Evolutionary conservation across 2,329 filamentous ascomycete genomes (phyloP).

Genomic region (Penicillium brasilianum): DNA sequence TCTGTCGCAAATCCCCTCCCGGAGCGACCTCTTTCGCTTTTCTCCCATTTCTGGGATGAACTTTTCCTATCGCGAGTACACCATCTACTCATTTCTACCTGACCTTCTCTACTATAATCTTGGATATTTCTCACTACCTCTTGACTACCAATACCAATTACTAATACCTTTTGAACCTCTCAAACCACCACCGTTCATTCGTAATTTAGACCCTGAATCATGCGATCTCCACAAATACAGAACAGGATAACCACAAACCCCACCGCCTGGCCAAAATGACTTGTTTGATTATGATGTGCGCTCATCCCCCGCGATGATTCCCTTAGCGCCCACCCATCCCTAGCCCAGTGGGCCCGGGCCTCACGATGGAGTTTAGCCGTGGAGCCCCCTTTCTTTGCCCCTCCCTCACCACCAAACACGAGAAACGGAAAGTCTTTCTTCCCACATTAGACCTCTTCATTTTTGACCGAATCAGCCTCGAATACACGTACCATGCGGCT

Average conservation of each 20-base stretch:
- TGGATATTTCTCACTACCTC: background rate
- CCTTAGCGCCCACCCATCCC: conserved; percentile 19
- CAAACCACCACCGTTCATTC: background rate
- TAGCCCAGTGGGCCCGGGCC: conserved; percentile 15
- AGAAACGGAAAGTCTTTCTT: background rate
- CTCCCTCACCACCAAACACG: background rate
- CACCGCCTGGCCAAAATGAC: conserved; percentile 6
- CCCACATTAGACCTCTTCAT: background rate
- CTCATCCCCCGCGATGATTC: conserved; percentile 28
- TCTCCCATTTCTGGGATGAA: background rate
- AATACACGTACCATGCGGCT: background rate
- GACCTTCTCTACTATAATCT: background rate
- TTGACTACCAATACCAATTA: background rate
- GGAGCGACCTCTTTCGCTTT: conserved; percentile 8
- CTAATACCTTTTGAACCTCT: background rate
- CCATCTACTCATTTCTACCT: conserved; percentile 7
- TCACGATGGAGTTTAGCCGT: conserved; percentile 13
- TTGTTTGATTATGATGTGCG: conserved; percentile 33
- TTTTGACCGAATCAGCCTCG: background rate
- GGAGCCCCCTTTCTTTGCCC: conserved; percentile 17
- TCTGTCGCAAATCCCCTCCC: background rate
- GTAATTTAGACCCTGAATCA: background rate
- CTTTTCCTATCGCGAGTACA: conserved; percentile 2
- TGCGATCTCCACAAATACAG: no score
- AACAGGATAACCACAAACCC: background rate